phyloP scores from a whole-genome alignment of 208 protist species.

The Leishmania amazonensis region DNA sequence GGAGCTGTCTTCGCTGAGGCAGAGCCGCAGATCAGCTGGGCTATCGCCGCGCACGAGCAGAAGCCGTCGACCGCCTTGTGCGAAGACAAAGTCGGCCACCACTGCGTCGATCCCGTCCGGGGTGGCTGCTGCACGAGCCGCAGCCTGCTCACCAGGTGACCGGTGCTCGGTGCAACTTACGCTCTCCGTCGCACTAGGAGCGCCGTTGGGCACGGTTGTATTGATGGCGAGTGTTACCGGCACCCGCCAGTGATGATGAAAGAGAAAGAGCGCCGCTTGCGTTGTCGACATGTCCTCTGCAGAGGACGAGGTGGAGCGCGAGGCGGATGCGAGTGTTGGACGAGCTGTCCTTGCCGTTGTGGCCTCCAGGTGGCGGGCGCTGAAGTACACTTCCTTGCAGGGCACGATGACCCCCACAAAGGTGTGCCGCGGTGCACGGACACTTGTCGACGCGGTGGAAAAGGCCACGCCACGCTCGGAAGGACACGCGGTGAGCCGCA shows the following conservation, averaged over 20 bases:
- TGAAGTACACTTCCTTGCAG: constrained; percentile 42
- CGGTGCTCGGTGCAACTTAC: not conserved
- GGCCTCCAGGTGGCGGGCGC: not conserved
- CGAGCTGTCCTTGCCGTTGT: not conserved
- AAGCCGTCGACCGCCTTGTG: constrained; percentile 19
- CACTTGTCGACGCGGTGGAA: not conserved
- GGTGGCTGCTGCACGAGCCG: not conserved
- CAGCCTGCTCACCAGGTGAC: not conserved
- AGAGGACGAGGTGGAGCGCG: not conserved
- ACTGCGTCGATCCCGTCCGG: constrained; percentile 8
- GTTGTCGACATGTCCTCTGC: constrained; percentile 22
- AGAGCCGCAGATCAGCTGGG: constrained; percentile 8
- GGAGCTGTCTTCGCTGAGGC: not conserved
- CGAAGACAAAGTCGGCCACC: constrained; percentile 8
- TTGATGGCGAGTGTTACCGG: constrained; percentile 35
- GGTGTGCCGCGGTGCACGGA: not conserved
- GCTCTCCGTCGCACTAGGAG: not conserved
- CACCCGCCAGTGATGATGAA: constrained; percentile 12
- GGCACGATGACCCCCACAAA: constrained; percentile 20
- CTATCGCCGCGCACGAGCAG: constrained; percentile 42
- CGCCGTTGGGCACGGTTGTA: constrained; percentile 21
- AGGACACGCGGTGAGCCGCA: not conserved
- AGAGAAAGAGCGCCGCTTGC: constrained; percentile 17
- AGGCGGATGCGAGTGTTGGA: not conserved
- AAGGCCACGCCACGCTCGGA: not conserved